Conservation (phyloP, 495 filamentous ascomycete species). For the Copromyces sp. region DNA sequence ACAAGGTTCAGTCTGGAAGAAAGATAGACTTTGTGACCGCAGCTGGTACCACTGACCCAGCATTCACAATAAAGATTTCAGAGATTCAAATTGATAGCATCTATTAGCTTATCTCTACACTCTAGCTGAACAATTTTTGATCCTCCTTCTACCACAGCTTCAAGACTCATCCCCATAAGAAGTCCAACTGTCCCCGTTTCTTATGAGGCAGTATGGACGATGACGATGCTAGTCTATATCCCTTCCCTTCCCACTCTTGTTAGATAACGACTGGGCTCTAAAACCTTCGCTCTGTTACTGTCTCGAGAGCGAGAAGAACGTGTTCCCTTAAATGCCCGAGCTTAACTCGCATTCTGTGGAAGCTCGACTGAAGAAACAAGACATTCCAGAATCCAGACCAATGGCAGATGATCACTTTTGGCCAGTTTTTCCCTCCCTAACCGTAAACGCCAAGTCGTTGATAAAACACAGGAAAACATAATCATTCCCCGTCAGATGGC, state of each 20-base stretch:
- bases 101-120: neutral
- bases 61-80: neutral
- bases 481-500: conserved; percentile 2
- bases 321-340: neutral
- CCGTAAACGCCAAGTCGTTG: neutral
- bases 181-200: neutral
- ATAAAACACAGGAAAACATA: conserved; percentile 1
- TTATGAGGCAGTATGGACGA: neutral
- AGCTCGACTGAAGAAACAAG: neutral
- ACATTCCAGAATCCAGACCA: neutral
- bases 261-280: neutral
- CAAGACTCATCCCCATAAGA: neutral
- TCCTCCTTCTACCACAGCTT: neutral
- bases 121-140: neutral
- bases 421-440: neutral
- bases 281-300: neutral
- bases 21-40: neutral
- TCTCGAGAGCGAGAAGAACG: neutral
- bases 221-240: neutral
- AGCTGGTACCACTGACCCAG: neutral
- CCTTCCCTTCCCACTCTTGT: neutral
- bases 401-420: neutral
- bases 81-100: neutral
- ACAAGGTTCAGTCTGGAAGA: neutral
- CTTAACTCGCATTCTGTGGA: neutral